Percentiles rank a stretch among this genome's conserved stretches.
Conservation (phyloP, 2,329 filamentous ascomycete species). For the Juglanconis oblonga region DNA sequence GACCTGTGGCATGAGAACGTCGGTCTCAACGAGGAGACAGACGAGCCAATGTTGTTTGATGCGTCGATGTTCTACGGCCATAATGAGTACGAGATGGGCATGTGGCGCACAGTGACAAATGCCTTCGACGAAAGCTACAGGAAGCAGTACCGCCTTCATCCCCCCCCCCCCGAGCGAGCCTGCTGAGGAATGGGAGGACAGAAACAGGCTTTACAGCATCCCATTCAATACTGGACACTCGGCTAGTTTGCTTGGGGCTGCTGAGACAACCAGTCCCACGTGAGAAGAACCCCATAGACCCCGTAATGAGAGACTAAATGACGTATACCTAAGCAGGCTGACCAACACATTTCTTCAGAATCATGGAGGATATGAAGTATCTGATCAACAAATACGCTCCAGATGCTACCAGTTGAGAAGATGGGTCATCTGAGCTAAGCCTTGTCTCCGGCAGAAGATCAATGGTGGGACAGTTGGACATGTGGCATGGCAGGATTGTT, state of each 20-base stretch:
- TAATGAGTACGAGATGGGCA: slow-evolving; percentile 7
- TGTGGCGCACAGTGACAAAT: background rate
- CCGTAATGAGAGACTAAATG: no score
- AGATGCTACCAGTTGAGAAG: background rate
- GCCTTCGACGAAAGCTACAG: slow-evolving; percentile 1
- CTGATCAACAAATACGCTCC: slow-evolving; percentile 20
- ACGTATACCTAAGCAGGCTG: background rate
- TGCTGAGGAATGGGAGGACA: background rate
- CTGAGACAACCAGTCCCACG: background rate
- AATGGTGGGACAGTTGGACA: no score
- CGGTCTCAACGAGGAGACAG: background rate
- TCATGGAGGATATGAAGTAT: slow-evolving; percentile 22
- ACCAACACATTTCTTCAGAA: background rate
- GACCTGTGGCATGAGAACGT: slow-evolving; percentile 8
- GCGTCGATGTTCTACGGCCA: background rate
- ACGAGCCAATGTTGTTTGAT: slow-evolving; percentile 6
- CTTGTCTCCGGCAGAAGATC: no score
- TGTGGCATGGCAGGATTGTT: no score
- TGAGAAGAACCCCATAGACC: background rate
- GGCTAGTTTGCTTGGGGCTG: background rate
- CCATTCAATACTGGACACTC: background rate
- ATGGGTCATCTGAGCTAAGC: background rate
- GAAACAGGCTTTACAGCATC: slow-evolving; percentile 4
- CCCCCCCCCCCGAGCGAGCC: slow-evolving; percentile 1
- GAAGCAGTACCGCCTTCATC: background rate